Percentiles rank a stretch among this genome's conserved stretches.
Evolutionary conservation across 768 basidiomycete genomes (phyloP).

Genomic region (Boletus sp.): DNA sequence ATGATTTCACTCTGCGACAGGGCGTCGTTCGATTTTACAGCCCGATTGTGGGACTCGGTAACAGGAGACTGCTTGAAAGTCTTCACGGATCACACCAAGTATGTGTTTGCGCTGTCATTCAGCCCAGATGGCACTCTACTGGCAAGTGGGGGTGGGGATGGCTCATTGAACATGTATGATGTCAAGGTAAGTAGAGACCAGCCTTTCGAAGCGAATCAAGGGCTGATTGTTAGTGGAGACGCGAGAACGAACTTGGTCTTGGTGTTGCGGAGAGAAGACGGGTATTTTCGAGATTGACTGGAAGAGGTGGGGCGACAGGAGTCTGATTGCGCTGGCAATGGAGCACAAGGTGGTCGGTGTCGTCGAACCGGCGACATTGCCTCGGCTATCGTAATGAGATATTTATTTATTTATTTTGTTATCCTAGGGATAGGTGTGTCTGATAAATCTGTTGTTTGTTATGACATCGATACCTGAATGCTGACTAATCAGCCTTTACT

Average conservation of each 20-base stretch:
- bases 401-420: constrained; percentile 1
- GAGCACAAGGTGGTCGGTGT: constrained; percentile 67
- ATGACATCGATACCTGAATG: constrained; percentile 11
- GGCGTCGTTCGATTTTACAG: constrained; percentile 76
- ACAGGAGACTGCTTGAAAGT: constrained; percentile 72
- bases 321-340: constrained; percentile 67
- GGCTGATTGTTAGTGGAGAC: constrained; percentile 33
- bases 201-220: not conserved
- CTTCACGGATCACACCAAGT: constrained; percentile 66
- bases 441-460: too few species aligned
- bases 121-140: constrained; percentile 70
- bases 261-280: constrained; percentile 59
- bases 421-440: too few species aligned
- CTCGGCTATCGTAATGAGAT: constrained; percentile 6
- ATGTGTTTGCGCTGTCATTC: constrained; percentile 72
- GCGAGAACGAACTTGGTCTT: constrained; percentile 54
- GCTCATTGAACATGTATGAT: constrained; percentile 69
- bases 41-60: constrained; percentile 78
- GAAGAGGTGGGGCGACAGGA: constrained; percentile 51
- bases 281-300: constrained; percentile 78
- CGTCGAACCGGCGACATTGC: constrained; percentile 51
- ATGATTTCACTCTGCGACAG: constrained; percentile 35
- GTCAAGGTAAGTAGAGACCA: constrained; percentile 52
- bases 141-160: constrained; percentile 79
- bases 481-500: constrained; percentile 12